Base-by-base conservation (phyloP, 805 yeast species). In the Tetrapisispora fleetii region DNA sequence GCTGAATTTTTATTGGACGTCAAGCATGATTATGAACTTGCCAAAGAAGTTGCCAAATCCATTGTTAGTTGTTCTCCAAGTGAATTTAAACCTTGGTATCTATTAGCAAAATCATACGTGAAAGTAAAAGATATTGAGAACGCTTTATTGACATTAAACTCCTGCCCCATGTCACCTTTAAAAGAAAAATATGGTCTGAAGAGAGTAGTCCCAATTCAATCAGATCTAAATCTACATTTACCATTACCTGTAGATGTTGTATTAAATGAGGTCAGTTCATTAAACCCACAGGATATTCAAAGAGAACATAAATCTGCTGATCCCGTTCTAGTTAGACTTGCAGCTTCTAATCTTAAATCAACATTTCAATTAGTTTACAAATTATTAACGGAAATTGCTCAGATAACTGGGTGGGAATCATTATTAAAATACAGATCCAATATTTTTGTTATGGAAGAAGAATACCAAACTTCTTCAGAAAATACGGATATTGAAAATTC, bases 171-270 rank as follows among this genome's bases (percentile, higher is more conserved):
- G 88, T 57, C 70, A 1, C 77, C 84, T 11, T 79, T 80, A 58
- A 81, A 79, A 59, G 93, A 85, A 56, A 77, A 77, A 52, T 84
- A 72, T 60, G 70, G 74, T 21, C 71, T 83, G 56, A 78, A 76
- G 59, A 70, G 93, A 57, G 74, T 81, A 4, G 77, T 77, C 11
- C 76, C 78, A 27, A 75, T 60, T 43, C 63, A 62, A 30, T 51
- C 60, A 8, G 61, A 59, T 33, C 38, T 52, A 14, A 55, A 60
- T 39, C 65, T 85, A 55, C 95, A 85, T 64, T 70, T 85, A 39
- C 95, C 95, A 0, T 70, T 83, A 39, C 93, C 95, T 3, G 69
- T 75, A 32, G 93, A 85, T 65, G 91, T 82, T 8, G 78, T 80
- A 0, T 66, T 85, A 40, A 81, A 77, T 37, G 85, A 81, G 46